Percentiles rank a stretch among this genome's conserved stretches.
phyloP scores from a whole-genome alignment of 805 yeast genomes.

The Candida sonorensis region DNA sequence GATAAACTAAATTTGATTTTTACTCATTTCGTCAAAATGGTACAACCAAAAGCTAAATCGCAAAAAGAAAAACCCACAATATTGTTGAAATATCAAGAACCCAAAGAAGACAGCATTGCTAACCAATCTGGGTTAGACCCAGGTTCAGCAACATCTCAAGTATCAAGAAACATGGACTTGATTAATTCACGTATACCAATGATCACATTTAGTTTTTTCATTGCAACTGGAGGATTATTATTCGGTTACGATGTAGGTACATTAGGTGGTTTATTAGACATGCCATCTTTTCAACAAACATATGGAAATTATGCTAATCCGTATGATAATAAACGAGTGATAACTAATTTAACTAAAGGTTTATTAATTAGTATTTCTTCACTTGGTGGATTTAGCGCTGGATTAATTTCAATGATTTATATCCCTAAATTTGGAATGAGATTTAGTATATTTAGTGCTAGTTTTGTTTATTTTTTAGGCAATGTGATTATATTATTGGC shows the following conservation, averaged over 20 bases:
- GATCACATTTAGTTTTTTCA: constrained; percentile 17
- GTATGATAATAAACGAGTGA: too few relatives aligned
- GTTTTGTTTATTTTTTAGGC: constrained; percentile 16
- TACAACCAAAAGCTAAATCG: too few relatives aligned
- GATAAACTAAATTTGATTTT: too few relatives aligned
- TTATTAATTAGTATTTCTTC: constrained; percentile 23
- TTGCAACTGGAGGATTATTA: constrained; percentile 27
- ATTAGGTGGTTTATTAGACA: constrained; percentile 27
- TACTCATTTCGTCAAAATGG: too few relatives aligned
- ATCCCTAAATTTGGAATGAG: constrained; percentile 23
- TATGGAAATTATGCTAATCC: too few relatives aligned
- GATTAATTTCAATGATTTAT: constrained; percentile 18
- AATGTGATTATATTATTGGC: constrained; percentile 14
- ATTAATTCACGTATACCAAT: constrained; percentile 17
- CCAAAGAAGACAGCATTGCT: too few relatives aligned
- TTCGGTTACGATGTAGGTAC: constrained; percentile 33
- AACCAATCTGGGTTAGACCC: too few relatives aligned
- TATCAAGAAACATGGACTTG: too few relatives aligned
- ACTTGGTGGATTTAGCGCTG: constrained; percentile 28
- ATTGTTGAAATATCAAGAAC: too few relatives aligned
- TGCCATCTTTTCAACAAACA: constrained; percentile 18
- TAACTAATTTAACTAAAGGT: constrained; percentile 26
- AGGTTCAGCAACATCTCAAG: too few relatives aligned
- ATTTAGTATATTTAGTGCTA: constrained; percentile 16
- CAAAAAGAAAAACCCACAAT: too few relatives aligned